These are phyloP conservation scores for Piromyces finnis DNA, from an alignment of 192 early-diverging fungal genomes.

Conservation along the genomic window DNA sequence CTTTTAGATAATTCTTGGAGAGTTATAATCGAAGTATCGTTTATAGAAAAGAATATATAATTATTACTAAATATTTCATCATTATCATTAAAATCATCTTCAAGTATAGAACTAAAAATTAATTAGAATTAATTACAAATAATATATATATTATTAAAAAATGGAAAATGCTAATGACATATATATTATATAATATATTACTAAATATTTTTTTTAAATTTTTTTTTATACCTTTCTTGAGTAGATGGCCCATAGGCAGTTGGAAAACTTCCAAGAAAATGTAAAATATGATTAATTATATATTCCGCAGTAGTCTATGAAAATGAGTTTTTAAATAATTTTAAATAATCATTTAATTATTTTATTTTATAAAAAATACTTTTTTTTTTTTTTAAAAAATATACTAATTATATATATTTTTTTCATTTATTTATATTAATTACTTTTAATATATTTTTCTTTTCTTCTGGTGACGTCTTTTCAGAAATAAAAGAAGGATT, in stretches of 20 bases:
- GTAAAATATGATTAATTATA: not conserved
- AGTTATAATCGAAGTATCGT: constrained; percentile 52
- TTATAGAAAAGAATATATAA: constrained; percentile 47
- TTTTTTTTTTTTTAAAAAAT: too few relatives aligned
- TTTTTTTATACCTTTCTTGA: constrained; percentile 14
- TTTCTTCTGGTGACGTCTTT: not conserved
- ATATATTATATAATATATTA: too few relatives aligned
- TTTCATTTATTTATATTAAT: too few relatives aligned
- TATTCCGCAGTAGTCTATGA: not conserved
- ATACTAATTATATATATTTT: too few relatives aligned
- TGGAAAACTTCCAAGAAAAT: not conserved
- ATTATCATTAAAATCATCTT: not conserved
- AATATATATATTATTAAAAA: too few relatives aligned
- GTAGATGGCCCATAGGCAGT: constrained; percentile 2
- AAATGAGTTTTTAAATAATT: too few relatives aligned
- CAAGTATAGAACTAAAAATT: constrained; percentile 12
- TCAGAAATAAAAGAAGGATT: not conserved
- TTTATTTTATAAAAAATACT: too few relatives aligned
- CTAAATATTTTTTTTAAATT: constrained; percentile 8
- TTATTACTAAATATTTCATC: not conserved
- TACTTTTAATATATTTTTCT: not conserved
- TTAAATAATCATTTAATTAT: too few relatives aligned
- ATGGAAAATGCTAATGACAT: too few relatives aligned
- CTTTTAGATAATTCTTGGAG: constrained; percentile 39
- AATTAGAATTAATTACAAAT: too few relatives aligned